Base-by-base conservation (phyloP, 2,329 filamentous ascomycete genomes). In the Colletotrichum sp. region DNA sequence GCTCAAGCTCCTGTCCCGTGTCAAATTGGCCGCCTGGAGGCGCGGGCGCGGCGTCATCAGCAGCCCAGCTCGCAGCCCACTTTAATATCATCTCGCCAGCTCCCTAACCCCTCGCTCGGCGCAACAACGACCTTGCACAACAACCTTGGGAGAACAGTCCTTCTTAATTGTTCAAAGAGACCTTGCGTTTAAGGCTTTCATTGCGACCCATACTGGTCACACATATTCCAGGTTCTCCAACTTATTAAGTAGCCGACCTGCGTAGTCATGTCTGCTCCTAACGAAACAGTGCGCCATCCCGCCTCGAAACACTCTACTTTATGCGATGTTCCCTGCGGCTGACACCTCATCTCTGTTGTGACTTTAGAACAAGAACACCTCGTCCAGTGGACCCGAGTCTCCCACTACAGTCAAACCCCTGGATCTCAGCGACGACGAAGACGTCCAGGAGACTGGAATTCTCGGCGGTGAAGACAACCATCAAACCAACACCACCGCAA, bases 391-490 rank as follows among this genome's bases (percentile, higher is more conserved):
- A 76, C 90, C 92, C 48, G 92, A 94, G 84, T 93, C 92, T 63
- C 92, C 92, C 12, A 93, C 92, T 13, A 94, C 92, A 60, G 92
- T 89, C 70, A 86, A 88, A 80, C 92, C 92, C 9, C 87, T 93
- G 81, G 92, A 93, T 77, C 89, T 93, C 86, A 71, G 66, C 52
- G 92, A 94, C 81, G 93, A 94, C 86, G 92, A 94, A 80, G 93
- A 93, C 81, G 84, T 91, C 68, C 92, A 93, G 81, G 93, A 94
- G 79, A 87, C 90, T 8, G 88, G 88, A 75, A 81, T 90, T 30
- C 80, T 88, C 72, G 85, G 83, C 75, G 87, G 87, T 75, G 89
- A 90, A 65, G 80, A 80, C 64, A 63, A 80, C 80, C 79, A 30
- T 44, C 77, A 76, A 55, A 77, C 75, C 68, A 65, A 81, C 79